Base-by-base conservation (phyloP, 495 filamentous ascomycete genomes). In the Aspergillus incahuasiensis region DNA sequence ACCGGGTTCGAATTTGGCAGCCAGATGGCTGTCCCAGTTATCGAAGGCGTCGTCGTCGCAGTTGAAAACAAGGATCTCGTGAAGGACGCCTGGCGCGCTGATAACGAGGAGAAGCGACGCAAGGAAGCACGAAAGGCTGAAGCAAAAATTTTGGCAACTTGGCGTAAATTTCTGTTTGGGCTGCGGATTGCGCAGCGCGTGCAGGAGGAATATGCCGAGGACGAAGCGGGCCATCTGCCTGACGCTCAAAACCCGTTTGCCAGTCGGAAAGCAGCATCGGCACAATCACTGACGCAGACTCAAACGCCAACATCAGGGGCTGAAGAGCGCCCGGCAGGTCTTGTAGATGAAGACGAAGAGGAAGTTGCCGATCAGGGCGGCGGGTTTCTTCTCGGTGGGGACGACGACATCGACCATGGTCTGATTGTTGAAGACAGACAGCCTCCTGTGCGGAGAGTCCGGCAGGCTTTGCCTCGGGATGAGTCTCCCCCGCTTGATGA, bases 1-100 rank as follows among this genome's bases (percentile, higher is more conserved):
- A 92, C 88, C 3, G 95, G 91, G 4, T 99, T 99, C 71, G 94
- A 99, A 68, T 99, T 99, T 71, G 89, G 90, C 9, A 86, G 89
- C 44, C 86, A 91, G 59, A 88, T 92, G 80, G 95, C 94, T 8
- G 89, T 97, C 16, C 94, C 94, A 9, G 85, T 95, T 2, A 84
- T 97, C 41, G 85, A 90, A 46, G 94, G 95, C 0, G 90, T 97
- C 0, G 90, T 99, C 0, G 77, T 96, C 1, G 91, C 94, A 0
- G 79, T 79, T 48, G 92, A 92, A 66, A 79, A 95, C 60, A 82
- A 88, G 59, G 83, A 85, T 6, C 58, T 79, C 22, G 74, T 97
- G 6, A 82, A 87, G 62, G 90, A 94, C 64, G 88, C 91, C 55
- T 89, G 95, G 80, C 77, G 83, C 39, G 86, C 79, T 46, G 90